Evolutionary conservation across 192 early-diverging fungal genomes (phyloP).

Genomic region (Linnemannia exigua): DNA sequence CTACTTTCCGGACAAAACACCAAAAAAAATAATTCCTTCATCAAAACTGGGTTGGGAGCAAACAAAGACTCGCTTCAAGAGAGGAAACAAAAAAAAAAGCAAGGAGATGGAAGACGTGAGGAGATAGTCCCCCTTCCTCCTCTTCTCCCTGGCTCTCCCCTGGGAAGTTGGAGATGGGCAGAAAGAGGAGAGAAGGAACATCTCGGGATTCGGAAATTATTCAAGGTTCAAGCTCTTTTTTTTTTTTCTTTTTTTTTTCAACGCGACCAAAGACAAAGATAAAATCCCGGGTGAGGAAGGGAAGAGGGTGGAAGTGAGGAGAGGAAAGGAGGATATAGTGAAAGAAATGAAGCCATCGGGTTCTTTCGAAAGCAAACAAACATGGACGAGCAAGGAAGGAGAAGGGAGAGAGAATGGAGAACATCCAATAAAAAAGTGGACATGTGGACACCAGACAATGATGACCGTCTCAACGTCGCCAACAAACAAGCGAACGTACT

Average conservation of each 20-base stretch:
- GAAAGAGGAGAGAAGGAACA: background rate
- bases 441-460: too few relatives aligned
- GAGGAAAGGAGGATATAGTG: too few relatives aligned
- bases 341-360: too few relatives aligned
- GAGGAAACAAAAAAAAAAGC: background rate
- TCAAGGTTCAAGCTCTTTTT: background rate
- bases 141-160: too few relatives aligned
- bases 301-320: too few relatives aligned
- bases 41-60: conserved; percentile 4
- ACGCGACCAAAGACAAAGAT: background rate
- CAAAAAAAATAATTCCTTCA: background rate
- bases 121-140: background rate
- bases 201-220: conserved; percentile 8
- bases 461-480: background rate
- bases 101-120: background rate
- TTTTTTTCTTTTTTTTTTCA: background rate
- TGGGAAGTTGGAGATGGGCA: background rate
- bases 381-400: too few relatives aligned
- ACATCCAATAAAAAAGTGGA: background rate
- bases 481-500: background rate
- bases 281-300: conserved; percentile 5
- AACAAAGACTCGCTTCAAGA: background rate
- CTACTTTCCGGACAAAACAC: conserved; percentile 3
- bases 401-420: background rate
- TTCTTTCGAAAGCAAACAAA: too few relatives aligned